Base-by-base conservation (phyloP, 306 rosid genomes). In the Malus fusca region DNA sequence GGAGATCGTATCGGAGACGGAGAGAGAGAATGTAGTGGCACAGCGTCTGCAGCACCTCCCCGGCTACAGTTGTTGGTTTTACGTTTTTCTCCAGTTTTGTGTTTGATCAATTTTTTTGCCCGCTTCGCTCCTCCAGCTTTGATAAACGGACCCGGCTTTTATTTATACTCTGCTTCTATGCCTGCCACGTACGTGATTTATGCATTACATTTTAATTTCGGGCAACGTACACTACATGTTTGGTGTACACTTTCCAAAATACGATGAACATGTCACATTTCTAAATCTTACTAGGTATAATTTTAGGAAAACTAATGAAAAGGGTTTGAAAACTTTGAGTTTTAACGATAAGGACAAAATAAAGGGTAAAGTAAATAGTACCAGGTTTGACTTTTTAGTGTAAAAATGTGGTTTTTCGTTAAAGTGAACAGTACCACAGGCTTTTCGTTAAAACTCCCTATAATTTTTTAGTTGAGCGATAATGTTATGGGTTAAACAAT, bases 91-190 rank as follows among this genome's bases (percentile, higher is more conserved):
- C 46, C 46, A 56, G 28, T 69, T 69, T 61, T 33, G 21, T 68
- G 17, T 64, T 3, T 56, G 82, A 84, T 82, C 21, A 77, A 83
- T 71, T 15, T 15, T 5, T 51, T 79, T 84, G 42, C 85, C 85
- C 73, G 64, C 74, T 22, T 71, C 66, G 33, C 46, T 6, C 46
- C 40, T 73, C 60, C 44, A 69, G 42, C 56, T 82, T 80, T 75
- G 11, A 61, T 13, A 13, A 71, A 55, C 17, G 22, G 6, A 55
- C 43, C 11, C 4, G 33, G 2, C 8, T 23, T 66, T 11, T 3
- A 3, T 18, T 44, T 43, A 15, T 11, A 14, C 12, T 74, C 25
- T 42, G 7, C 26, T 33, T 44, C 14, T 6, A 3, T 13, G 31
- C 65, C 31, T 26, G 33, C 13, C 30, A 7, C 73, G 56, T 68